A percentile compares a stretch with the other conserved stretches of the same genome.
These are phyloP conservation scores for Cymbopogon citratus DNA, from an alignment of 176 grass and related monocot genomes.

Conservation along the genomic window DNA sequence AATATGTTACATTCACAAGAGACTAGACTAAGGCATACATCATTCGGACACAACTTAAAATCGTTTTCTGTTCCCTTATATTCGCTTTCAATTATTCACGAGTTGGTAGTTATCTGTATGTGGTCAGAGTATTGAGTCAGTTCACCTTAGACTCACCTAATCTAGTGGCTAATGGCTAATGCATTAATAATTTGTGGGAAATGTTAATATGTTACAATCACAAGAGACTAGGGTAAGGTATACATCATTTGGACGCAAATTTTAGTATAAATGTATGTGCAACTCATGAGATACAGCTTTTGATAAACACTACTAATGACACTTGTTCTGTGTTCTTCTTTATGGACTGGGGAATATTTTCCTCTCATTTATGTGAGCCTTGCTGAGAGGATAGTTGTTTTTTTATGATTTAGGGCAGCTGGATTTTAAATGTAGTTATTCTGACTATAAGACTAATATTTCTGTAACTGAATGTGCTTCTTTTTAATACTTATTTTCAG, in stretches of 20 bases:
- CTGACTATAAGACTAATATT: background rate
- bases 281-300: background rate
- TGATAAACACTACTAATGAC: background rate
- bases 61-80: no score
- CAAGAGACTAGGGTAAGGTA: background rate
- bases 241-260: background rate
- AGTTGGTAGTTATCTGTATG: no score
- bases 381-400: background rate
- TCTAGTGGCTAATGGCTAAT: background rate
- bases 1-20: background rate
- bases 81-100: no score
- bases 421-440: background rate
- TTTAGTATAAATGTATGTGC: background rate
- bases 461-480: background rate
- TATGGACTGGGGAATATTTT: background rate
- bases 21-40: background rate
- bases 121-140: background rate
- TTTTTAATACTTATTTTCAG: slow-evolving; percentile 35
- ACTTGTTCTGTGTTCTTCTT: background rate
- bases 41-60: background rate
- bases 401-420: background rate
- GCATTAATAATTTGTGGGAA: background rate
- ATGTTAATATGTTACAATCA: background rate
- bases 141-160: background rate
- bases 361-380: background rate